Evolutionary conservation across 192 early-diverging fungal species (phyloP).

Genomic region (Coemansia sp.): DNA sequence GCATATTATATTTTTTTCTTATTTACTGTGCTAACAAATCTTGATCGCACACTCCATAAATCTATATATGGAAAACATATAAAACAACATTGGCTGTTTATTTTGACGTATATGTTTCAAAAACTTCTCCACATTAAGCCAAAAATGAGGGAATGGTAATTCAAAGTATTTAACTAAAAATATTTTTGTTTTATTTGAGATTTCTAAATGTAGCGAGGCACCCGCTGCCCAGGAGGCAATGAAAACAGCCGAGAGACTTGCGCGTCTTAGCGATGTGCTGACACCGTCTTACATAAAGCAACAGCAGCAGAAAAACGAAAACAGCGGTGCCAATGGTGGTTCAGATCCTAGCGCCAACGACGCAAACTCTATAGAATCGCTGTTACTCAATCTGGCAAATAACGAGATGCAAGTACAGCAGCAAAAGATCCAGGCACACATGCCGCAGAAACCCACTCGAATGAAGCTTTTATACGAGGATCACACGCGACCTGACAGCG

Average conservation of each 20-base stretch:
- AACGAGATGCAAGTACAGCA: conserved; percentile 56
- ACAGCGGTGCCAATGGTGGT: background rate
- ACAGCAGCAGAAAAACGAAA: background rate
- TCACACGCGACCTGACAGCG: conserved; percentile 30
- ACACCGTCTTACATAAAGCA: conserved; percentile 41
- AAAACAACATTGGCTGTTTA: background rate
- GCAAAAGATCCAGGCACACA: conserved; percentile 51
- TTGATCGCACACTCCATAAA: background rate
- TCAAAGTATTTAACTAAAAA: background rate
- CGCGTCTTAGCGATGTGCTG: conserved; percentile 49
- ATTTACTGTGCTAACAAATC: too few species aligned
- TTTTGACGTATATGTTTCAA: background rate
- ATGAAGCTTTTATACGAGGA: conserved; percentile 56
- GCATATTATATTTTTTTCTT: too few species aligned
- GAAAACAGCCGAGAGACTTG: conserved; percentile 51
- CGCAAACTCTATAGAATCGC: conserved; percentile 46
- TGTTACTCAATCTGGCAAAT: conserved; percentile 50
- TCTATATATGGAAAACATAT: background rate
- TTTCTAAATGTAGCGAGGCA: conserved; percentile 34
- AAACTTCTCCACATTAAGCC: background rate
- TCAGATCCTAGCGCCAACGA: conserved; percentile 12
- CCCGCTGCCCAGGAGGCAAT: conserved; percentile 39
- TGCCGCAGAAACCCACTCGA: conserved; percentile 47
- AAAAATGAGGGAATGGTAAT: background rate
- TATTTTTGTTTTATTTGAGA: background rate